Evolutionary conservation across 495 filamentous ascomycete genomes (phyloP).

Genomic region (Aspergillus sclerotioniger): DNA sequence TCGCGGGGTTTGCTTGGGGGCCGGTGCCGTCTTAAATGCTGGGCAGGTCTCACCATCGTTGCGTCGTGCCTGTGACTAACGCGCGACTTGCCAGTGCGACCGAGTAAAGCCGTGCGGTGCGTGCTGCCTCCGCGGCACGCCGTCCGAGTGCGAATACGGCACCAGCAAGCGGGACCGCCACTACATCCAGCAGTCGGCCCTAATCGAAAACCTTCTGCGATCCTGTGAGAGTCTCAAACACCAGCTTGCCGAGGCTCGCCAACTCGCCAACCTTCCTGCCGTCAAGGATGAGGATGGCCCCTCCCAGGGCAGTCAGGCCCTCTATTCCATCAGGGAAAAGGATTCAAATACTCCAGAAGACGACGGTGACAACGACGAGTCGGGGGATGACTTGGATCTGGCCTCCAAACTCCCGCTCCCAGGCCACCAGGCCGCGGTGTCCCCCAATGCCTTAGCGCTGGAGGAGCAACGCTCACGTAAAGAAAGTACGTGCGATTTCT

Average conservation of each 20-base stretch:
- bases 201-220: conserved; percentile 25
- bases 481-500: conserved; percentile 2
- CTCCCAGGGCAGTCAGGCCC: neutral
- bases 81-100: conserved; percentile 21
- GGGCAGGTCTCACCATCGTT: neutral
- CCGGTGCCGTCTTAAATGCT: neutral
- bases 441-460: neutral
- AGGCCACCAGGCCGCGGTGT: neutral
- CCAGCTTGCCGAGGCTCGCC: conserved; percentile 22
- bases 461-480: neutral
- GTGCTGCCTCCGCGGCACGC: conserved; percentile 28
- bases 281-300: conserved; percentile 17
- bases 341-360: neutral
- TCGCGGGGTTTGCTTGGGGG: neutral
- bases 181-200: conserved; percentile 26
- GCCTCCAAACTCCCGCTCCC: neutral
- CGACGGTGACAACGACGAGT: neutral
- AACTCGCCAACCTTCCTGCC: conserved; percentile 15
- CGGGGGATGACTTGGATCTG: neutral
- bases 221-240: conserved; percentile 20
- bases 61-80: conserved; percentile 1
- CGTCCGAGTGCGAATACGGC: conserved; percentile 31
- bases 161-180: conserved; percentile 28
- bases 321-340: neutral
- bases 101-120: conserved; percentile 31